Percentiles rank a stretch among this genome's conserved stretches.
These are phyloP conservation scores for Stephania japonica DNA, from an alignment of 164 flowering plant species.

Conservation along the genomic window DNA sequence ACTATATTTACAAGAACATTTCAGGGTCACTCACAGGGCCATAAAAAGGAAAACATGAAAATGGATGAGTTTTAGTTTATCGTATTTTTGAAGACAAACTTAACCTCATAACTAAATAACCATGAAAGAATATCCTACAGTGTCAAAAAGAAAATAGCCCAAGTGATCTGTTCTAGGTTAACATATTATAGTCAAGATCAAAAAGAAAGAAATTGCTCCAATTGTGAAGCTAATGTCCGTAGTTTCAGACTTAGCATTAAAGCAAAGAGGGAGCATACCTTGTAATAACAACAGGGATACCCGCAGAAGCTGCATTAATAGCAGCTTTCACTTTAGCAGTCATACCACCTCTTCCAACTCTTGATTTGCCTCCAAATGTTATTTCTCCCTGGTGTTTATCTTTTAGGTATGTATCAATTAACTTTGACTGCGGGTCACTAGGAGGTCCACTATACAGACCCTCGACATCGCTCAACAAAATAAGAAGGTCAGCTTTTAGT, in stretches of 20 bases:
- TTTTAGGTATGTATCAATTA: slow-evolving; percentile 73
- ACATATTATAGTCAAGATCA: slow-evolving; percentile 24
- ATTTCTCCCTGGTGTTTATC: slow-evolving; percentile 69
- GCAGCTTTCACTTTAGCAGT: slow-evolving; percentile 98
- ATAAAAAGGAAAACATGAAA: too few species aligned
- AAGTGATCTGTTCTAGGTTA: too few species aligned
- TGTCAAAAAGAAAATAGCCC: too few species aligned
- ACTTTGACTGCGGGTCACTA: slow-evolving; percentile 74
- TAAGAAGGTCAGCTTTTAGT: slow-evolving; percentile 87
- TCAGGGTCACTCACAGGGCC: too few species aligned
- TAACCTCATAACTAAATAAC: too few species aligned
- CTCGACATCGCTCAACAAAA: slow-evolving; percentile 91
- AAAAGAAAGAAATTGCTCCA: neutral
- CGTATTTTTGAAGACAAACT: neutral
- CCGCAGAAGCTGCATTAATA: slow-evolving; percentile 73
- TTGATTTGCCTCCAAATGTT: slow-evolving; percentile 95
- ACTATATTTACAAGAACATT: slow-evolving; percentile 25
- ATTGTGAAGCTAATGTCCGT: neutral
- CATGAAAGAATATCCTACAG: too few species aligned
- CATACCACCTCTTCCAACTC: slow-evolving; percentile 99
- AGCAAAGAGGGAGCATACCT: slow-evolving; percentile 41
- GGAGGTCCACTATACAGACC: slow-evolving; percentile 97
- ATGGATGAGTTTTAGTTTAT: too few species aligned
- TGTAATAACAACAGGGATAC: slow-evolving; percentile 87
- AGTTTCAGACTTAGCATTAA: neutral